These are phyloP conservation scores for Telfairia occidentalis DNA, from an alignment of 331 rosid species.

Conservation along the genomic window DNA sequence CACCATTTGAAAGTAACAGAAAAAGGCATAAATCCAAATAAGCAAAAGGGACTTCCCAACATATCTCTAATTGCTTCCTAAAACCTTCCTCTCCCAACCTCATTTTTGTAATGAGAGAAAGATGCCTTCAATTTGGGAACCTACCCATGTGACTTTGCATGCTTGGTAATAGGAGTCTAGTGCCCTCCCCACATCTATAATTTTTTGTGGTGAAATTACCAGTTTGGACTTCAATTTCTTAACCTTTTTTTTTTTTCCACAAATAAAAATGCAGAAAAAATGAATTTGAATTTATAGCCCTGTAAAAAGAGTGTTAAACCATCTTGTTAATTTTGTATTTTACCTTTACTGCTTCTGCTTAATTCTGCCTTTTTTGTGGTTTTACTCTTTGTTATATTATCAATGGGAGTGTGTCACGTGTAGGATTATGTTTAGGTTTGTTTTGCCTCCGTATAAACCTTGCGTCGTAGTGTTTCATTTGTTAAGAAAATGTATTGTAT, in stretches of 20 bases:
- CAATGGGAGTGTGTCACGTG: no score
- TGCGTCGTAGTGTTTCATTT: no score
- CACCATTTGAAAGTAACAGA: background rate
- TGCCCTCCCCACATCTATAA: background rate
- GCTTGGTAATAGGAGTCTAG: background rate
- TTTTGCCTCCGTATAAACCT: no score
- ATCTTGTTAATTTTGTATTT: no score
- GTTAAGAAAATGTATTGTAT: no score
- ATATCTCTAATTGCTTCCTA: background rate
- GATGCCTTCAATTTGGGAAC: background rate
- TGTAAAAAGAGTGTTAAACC: no score
- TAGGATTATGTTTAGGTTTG: no score
- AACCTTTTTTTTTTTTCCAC: background rate
- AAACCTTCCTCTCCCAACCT: background rate
- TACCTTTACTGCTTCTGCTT: no score
- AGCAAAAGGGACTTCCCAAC: background rate
- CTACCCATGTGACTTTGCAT: slow-evolving; percentile 3
- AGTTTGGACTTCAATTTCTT: background rate
- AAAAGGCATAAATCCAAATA: background rate
- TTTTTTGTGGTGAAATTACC: background rate
- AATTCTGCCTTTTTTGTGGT: no score
- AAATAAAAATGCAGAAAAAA: background rate
- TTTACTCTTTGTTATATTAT: no score
- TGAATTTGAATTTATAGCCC: no score
- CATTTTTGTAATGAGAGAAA: background rate